Base-by-base conservation (phyloP, 768 basidiomycete species). In the Lentinula raphanica region DNA sequence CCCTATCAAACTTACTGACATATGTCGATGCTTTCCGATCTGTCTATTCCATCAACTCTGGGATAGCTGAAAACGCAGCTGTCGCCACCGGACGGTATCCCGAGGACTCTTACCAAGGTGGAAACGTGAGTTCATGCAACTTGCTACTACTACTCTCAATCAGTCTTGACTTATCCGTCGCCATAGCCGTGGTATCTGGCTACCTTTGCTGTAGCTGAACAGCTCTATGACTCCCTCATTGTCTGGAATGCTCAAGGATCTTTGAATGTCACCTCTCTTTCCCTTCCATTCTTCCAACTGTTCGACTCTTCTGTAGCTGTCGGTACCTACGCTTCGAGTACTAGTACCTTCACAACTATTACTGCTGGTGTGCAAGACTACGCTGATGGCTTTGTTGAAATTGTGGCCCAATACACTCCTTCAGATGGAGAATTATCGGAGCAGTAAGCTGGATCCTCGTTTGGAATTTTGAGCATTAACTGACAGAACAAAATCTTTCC, bases 101-200 rank as follows among this genome's bases (percentile, higher is more conserved):
- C 1, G 85, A 86, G 62, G 85, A 86, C 62, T 59, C 67, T 9
- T 87, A 85, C 66, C 72, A 72, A 54, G 73, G 72, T 36, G 82
- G 83, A 2, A 84, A 84, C 64, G 82, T 76, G 51, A 59, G 72
- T 39, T 60, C 15, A 46, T 55, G 21, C 17, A 60, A 46, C 3
- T 29, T 27, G 11, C 28, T 54, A 48, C 6, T 6, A 21, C 5
- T 12, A 3, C 9, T 7, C 3, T 65, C n/a, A 35, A 54, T 36
- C 49, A 15, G 38, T 19, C 39, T 21, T 23, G 32, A 23, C 2
- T 23, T 3, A 50, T n/a, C n/a, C n/a, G n/a, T n/a, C n/a, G n/a
- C n/a, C n/a, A 31, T 25, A 88, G 85, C 86, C 88, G 2, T 91
- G 89, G 89, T 91, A 90, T 67, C 75, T 90, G n/a, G 68, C 83